These are phyloP conservation scores for Fusarium buxicola DNA, from an alignment of 2,329 filamentous ascomycete genomes.

Conservation along the genomic window DNA sequence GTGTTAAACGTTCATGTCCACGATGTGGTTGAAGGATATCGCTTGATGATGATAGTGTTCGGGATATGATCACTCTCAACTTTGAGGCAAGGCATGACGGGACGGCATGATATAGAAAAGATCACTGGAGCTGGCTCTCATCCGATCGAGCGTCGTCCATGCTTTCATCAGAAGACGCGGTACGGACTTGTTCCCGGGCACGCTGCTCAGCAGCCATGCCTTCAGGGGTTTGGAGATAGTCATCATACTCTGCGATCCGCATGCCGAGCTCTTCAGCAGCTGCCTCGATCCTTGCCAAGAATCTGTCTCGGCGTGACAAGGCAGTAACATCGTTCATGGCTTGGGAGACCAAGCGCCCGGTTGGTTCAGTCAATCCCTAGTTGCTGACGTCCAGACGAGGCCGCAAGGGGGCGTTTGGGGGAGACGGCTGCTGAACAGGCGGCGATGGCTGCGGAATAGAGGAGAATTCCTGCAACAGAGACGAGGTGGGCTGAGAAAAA, in stretches of 20 bases:
- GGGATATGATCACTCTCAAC: background rate
- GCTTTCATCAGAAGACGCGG: constrained; percentile 16
- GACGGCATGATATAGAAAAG: background rate
- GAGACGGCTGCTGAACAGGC: constrained; percentile 36
- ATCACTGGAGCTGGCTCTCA: constrained; percentile 12
- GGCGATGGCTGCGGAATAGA: constrained; percentile 7
- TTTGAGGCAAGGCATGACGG: background rate
- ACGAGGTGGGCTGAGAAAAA: background rate
- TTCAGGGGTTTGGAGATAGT: constrained; percentile 50
- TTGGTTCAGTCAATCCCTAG: constrained; percentile 40
- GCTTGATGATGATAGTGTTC: background rate
- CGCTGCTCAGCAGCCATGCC: constrained; percentile 45
- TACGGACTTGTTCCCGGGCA: constrained; percentile 42
- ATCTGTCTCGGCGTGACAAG: constrained; percentile 58
- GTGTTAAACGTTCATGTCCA: background rate
- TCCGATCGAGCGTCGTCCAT: constrained; percentile 18
- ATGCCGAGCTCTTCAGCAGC: constrained; percentile 66
- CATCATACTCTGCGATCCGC: constrained; percentile 64
- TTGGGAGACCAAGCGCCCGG: constrained; percentile 46
- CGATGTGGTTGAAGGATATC: background rate
- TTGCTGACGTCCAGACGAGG: constrained; percentile 54
- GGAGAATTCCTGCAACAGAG: background rate
- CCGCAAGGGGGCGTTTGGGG: constrained; percentile 26
- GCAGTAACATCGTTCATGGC: constrained; percentile 59
- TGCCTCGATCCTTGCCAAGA: constrained; percentile 64